Conservation (phyloP, 179 eudicot genomes). For the Silene vulgaris region DNA sequence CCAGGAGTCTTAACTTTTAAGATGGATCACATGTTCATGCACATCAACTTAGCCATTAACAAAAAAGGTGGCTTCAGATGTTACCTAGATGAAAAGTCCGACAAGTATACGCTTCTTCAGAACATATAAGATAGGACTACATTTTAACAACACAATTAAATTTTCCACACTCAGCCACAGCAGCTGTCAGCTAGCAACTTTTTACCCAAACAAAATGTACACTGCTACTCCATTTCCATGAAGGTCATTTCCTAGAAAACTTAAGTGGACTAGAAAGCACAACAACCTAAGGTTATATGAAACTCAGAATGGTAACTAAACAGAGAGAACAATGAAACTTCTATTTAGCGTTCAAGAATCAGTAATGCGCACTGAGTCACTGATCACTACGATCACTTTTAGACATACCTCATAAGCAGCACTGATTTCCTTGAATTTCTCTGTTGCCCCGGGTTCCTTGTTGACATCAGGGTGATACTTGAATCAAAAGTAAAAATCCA, state of each 20-base stretch:
- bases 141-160: not conserved
- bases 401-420: conserved; percentile 89
- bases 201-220: not conserved
- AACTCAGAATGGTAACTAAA: not conserved
- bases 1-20: too few species aligned
- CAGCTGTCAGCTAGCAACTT: not conserved
- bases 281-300: not conserved
- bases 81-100: too few species aligned
- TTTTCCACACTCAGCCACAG: not conserved
- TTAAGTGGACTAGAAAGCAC: conserved; percentile 6
- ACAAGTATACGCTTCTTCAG: too few species aligned
- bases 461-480: conserved; percentile 98
- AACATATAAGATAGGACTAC: too few species aligned
- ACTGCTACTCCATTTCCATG: not conserved
- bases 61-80: too few species aligned
- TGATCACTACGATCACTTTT: conserved; percentile 3
- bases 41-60: too few species aligned
- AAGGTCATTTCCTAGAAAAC: not conserved
- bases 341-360: not conserved
- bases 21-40: too few species aligned
- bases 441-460: conserved; percentile 94
- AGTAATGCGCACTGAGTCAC: not conserved
- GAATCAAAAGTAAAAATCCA: conserved; percentile 26
- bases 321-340: not conserved
- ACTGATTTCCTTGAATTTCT: conserved; percentile 96